A percentile compares a stretch with the other conserved stretches of the same genome.
phyloP scores from a whole-genome alignment of 768 basidiomycete genomes.

The Hypholoma sublateritium region DNA sequence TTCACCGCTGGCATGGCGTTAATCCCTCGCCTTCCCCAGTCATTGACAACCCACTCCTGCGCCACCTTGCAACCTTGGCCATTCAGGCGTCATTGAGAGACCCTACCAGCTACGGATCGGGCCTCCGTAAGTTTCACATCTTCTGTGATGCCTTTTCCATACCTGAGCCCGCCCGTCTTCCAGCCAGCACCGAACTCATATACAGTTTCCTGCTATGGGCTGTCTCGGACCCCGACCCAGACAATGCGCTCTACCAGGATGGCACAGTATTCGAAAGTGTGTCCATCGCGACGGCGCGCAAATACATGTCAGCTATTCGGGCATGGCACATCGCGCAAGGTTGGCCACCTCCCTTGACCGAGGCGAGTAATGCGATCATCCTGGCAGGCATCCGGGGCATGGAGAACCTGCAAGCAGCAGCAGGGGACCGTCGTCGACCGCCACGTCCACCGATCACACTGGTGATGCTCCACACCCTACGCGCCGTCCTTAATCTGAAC shows the following conservation, averaged over 20 bases:
- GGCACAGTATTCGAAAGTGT: slow-evolving; percentile 24
- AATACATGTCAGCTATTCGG: not conserved
- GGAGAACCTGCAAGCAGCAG: slow-evolving; percentile 17
- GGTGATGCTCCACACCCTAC: slow-evolving; percentile 25
- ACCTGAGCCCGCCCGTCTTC: slow-evolving; percentile 16
- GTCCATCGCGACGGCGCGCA: not conserved
- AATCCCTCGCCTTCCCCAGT: slow-evolving; percentile 22
- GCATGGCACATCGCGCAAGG: not conserved
- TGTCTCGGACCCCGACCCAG: slow-evolving; percentile 23
- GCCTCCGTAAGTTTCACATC: slow-evolving; percentile 20
- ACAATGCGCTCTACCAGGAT: slow-evolving; percentile 4
- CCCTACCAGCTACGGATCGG: slow-evolving; percentile 14
- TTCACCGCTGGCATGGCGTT: slow-evolving; percentile 30
- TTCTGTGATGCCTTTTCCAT: slow-evolving; percentile 23
- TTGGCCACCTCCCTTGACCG: slow-evolving; percentile 31
- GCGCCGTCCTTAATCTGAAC: slow-evolving; percentile 16
- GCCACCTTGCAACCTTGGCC: not conserved
- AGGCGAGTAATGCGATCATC: slow-evolving; percentile 17
- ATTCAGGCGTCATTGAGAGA: slow-evolving; percentile 19
- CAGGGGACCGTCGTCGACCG: slow-evolving; percentile 12
- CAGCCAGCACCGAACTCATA: slow-evolving; percentile 23
- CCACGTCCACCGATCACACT: slow-evolving; percentile 33
- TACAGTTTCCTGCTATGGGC: slow-evolving; percentile 38
- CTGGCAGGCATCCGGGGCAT: slow-evolving; percentile 30
- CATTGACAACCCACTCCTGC: slow-evolving; percentile 17